These are phyloP conservation scores for Zizania palustris DNA, from an alignment of 202 grass and related monocot species.

Conservation along the genomic window DNA sequence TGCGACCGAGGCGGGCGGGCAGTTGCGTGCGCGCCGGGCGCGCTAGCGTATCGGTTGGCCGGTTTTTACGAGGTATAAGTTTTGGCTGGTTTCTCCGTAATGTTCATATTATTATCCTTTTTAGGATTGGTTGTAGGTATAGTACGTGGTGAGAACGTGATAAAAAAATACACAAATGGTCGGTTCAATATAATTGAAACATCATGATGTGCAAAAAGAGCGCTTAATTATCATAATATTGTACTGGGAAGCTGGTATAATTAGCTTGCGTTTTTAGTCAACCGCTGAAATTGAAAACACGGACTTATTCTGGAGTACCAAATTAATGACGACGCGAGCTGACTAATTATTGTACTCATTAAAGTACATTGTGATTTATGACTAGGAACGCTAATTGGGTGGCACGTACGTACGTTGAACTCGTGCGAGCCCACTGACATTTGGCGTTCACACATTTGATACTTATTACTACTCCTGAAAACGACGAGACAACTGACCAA, in stretches of 20 bases:
- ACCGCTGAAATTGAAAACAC: neutral
- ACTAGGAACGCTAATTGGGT: conserved; percentile 18
- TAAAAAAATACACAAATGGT: too few species aligned
- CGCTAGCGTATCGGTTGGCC: too few species aligned
- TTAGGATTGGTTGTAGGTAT: too few species aligned
- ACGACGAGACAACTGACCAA: neutral
- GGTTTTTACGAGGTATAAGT: too few species aligned
- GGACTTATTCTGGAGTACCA: neutral
- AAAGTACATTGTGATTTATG: neutral
- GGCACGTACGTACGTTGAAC: neutral
- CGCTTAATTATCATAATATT: too few species aligned
- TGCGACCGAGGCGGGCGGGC: too few species aligned
- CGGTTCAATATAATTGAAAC: neutral
- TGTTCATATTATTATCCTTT: neutral
- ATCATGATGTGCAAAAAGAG: neutral
- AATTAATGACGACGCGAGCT: neutral
- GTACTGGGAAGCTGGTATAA: neutral
- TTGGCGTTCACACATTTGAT: neutral
- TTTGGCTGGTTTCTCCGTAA: neutral
- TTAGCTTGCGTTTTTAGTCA: neutral
- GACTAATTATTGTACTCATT: neutral
- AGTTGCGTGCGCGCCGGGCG: too few species aligned
- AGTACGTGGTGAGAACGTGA: too few species aligned
- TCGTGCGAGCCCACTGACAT: neutral
- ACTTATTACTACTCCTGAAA: too few species aligned